Conservation (phyloP, 2,329 filamentous ascomycete genomes). For the Emmonsiellopsis sp. region DNA sequence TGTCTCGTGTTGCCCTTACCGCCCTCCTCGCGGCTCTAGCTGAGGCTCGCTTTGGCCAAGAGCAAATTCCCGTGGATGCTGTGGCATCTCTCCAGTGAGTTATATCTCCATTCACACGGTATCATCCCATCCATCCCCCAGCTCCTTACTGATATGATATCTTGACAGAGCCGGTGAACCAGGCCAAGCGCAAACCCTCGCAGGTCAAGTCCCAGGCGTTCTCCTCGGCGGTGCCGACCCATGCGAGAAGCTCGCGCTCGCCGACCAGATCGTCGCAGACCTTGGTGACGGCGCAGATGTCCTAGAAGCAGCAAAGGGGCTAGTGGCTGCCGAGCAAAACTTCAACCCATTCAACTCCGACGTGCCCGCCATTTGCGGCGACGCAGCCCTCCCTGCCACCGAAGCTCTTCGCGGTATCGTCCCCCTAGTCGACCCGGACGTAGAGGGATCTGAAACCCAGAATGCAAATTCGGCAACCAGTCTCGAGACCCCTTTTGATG, state of each 20-base stretch:
- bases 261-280: constrained; percentile 54
- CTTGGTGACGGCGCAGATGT: constrained; percentile 54
- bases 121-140: neutral
- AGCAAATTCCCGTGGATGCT: neutral
- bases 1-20: neutral
- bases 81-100: neutral
- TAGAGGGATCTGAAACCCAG: constrained; percentile 47
- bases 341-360: constrained; percentile 58
- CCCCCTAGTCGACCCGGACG: constrained; percentile 57
- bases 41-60: neutral
- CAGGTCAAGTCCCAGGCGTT: constrained; percentile 52
- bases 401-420: constrained; percentile 56
- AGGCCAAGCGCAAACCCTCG: constrained; percentile 55
- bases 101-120: neutral
- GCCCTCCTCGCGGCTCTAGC: neutral
- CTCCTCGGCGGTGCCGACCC: constrained; percentile 58
- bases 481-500: constrained; percentile 46
- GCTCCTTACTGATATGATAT: neutral
- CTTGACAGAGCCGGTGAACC: constrained; percentile 36
- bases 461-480: constrained; percentile 53
- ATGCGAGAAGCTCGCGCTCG: constrained; percentile 57
- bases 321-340: constrained; percentile 63
- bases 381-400: constrained; percentile 54
- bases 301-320: constrained; percentile 51
- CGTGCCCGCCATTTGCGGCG: constrained; percentile 55